A percentile compares a stretch with the other conserved stretches of the same genome.
Evolutionary conservation across 495 filamentous ascomycete species (phyloP).

Genomic region (Penicillium waksmanii): DNA sequence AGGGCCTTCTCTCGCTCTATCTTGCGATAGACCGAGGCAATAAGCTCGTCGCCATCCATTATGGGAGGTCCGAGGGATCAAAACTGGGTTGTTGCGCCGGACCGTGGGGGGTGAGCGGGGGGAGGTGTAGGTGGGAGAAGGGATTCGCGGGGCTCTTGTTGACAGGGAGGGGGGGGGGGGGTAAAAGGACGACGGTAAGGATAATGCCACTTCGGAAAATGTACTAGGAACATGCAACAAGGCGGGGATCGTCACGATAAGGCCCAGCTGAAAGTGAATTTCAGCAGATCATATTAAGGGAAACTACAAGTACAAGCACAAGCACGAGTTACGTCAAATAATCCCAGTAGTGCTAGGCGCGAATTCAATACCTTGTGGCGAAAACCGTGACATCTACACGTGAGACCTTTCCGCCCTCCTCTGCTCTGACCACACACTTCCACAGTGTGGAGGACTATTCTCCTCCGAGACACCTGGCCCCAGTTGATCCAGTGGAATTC

Average conservation of each 20-base stretch:
- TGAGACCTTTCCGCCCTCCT: slow-evolving; percentile 10
- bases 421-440: too few species aligned
- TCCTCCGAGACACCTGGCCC: slow-evolving; percentile 6
- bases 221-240: slow-evolving; percentile 7
- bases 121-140: slow-evolving; percentile 30
- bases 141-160: slow-evolving; percentile 49
- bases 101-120: slow-evolving; percentile 15
- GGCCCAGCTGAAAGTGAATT: background rate
- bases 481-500: background rate
- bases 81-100: slow-evolving; percentile 11
- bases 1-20: slow-evolving; percentile 97
- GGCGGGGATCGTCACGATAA: slow-evolving; percentile 1
- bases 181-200: slow-evolving; percentile 20
- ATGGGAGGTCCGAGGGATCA: slow-evolving; percentile 31
- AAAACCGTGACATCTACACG: slow-evolving; percentile 17
- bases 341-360: slow-evolving; percentile 3
- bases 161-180: slow-evolving; percentile 39
- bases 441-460: background rate
- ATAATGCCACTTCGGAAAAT: slow-evolving; percentile 42
- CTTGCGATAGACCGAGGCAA: slow-evolving; percentile 90
- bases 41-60: slow-evolving; percentile 71
- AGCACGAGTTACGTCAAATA: background rate
- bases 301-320: background rate
- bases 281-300: background rate
- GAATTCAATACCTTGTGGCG: slow-evolving; percentile 12